Evolutionary conservation across 176 grass and related monocot genomes (phyloP), one percentile per base, ranked within the genome.

Genomic region (Poa pratensis): DNA sequence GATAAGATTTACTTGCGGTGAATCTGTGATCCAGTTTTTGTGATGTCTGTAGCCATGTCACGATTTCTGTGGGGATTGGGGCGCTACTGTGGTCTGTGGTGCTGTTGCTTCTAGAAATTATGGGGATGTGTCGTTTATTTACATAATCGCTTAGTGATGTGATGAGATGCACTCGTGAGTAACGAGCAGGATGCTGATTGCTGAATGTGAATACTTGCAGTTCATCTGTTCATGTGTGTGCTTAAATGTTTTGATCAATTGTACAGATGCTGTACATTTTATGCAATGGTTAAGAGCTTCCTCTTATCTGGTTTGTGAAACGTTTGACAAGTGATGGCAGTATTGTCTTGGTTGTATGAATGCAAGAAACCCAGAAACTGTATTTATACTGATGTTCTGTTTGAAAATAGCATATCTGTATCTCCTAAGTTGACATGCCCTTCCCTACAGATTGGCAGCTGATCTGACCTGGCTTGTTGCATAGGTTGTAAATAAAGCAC

Each of bases 391-490:
- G 8, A 66, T 39, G 10, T 10, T 75, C 9, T 61, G 64, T 28
- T 17, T 3, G 19, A 11, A 66, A 51, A 65, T 19, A 12, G 30
- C 23, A n/a, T 35, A 26, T 78, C 9, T 71, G 24, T 74, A 28
- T 19, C 45, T 88, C 19, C 23, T 9, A 34, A 45, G 6, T 88
- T 84, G 43, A 0, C 43, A 62, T 24, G 75, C 34, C 64, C 51
- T 83, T 28, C 27, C 51, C 68, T 66, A 77, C 55, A 1, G 23
- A 68, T 65, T 82, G 78, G 9, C 30, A 50, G 42, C 27, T 77
- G 53, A 40, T 65, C 3, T 51, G 53, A 37, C 18, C 43, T 65
- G 32, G 22, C 32, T 20, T 48, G 50, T 53, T 54, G 18, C 28
- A 17, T 62, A 34, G 40, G 39, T 34, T 60, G 64, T 61, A 40